A percentile compares a stretch with the other conserved stretches of the same genome.
Conservation (phyloP, 306 rosid genomes). For the Vigna hirtella region DNA sequence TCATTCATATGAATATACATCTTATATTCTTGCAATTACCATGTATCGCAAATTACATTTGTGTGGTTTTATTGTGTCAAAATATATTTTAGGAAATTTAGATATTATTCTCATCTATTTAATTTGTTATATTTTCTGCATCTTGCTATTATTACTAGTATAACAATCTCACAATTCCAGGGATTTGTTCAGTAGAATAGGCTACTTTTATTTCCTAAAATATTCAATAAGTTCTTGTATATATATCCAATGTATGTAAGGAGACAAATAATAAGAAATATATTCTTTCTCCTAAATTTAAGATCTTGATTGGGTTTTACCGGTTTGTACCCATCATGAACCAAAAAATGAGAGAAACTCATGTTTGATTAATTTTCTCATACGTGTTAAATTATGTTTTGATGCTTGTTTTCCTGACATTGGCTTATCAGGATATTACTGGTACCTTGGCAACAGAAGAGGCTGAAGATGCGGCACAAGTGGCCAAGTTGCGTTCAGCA, state of each 20-base stretch:
- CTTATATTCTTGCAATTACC: background rate
- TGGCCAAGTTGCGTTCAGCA: conserved; percentile 81
- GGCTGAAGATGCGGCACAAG: conserved; percentile 78
- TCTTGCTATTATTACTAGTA: too few species aligned
- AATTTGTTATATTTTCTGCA: too few species aligned
- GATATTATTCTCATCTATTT: too few species aligned
- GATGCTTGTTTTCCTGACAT: conserved; percentile 22
- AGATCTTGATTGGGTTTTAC: conserved; percentile 11
- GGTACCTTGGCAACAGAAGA: conserved; percentile 89
- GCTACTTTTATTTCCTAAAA: too few species aligned
- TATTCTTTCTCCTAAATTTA: too few species aligned
- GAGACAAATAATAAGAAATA: too few species aligned
- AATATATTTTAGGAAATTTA: too few species aligned
- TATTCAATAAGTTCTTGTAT: too few species aligned
- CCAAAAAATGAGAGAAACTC: background rate
- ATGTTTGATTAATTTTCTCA: background rate
- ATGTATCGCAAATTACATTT: conserved; percentile 18
- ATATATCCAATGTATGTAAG: too few species aligned
- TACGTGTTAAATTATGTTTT: background rate
- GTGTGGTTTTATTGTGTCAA: background rate
- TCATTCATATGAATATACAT: too few species aligned
- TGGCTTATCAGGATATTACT: conserved; percentile 75
- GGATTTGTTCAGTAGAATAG: too few species aligned
- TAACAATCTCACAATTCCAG: too few species aligned
- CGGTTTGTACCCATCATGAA: background rate